Percentiles rank a stretch among this genome's conserved stretches.
Evolutionary conservation across 768 basidiomycete genomes (phyloP).

Genomic region (Porphyrellus cyaneotinctus): DNA sequence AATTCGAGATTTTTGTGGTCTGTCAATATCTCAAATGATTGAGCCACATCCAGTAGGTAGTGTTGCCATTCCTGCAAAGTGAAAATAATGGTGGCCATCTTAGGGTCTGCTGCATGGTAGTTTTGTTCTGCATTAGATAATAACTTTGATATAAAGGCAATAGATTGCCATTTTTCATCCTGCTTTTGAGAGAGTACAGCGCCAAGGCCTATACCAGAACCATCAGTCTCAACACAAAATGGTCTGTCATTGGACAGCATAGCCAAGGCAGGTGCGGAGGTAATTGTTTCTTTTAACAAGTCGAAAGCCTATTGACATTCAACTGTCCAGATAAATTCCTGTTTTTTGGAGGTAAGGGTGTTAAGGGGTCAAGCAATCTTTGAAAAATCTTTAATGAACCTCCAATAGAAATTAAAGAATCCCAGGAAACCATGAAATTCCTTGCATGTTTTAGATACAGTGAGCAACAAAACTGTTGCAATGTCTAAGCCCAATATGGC

Average conservation of each 20-base stretch:
- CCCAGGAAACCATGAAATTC: neutral
- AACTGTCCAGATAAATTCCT: neutral
- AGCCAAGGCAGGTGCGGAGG: neutral
- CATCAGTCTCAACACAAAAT: no score
- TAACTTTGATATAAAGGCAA: neutral
- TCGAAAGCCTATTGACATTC: neutral
- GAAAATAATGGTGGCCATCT: neutral
- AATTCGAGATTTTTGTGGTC: neutral
- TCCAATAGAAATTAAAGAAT: neutral
- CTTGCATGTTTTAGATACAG: rapidly evolving
- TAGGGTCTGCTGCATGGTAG: neutral
- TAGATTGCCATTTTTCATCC: neutral
- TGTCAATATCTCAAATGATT: neutral
- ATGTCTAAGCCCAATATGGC: no score
- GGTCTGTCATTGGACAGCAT: neutral
- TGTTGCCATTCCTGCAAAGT: neutral
- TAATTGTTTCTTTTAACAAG: neutral
- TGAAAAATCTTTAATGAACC: neutral
- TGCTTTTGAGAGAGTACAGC: neutral
- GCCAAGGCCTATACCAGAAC: neutral
- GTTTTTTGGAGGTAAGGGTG: neutral
- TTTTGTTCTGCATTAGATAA: neutral
- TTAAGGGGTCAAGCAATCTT: neutral
- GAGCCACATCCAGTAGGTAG: neutral
- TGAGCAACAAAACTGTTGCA: no score